phyloP scores from a whole-genome alignment of 2,329 filamentous ascomycete species.

The Rasamsonia emersonii region DNA sequence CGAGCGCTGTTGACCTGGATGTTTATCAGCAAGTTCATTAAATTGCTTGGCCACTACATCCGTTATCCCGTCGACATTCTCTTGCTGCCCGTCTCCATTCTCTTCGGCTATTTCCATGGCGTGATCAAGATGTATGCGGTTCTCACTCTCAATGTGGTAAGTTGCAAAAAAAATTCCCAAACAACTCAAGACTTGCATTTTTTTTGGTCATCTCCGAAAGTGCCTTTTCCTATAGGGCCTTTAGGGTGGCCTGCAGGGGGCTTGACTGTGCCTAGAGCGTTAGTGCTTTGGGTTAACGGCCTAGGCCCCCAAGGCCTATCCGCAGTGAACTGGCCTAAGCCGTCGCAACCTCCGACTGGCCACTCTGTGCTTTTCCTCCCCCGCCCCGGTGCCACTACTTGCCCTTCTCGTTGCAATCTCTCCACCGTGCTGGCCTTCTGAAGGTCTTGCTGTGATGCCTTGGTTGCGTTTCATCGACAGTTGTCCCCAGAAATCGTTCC shows the following conservation, averaged over 20 bases:
- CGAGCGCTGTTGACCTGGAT: slow-evolving; percentile 63
- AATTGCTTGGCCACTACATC: slow-evolving; percentile 77
- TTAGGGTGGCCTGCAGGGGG: slow-evolving; percentile 2
- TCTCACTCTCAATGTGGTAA: slow-evolving; percentile 72
- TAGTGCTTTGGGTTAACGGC: too few relatives aligned
- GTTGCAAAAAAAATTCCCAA: slow-evolving; percentile 28
- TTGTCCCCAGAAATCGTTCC: too few relatives aligned
- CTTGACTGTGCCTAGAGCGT: too few relatives aligned
- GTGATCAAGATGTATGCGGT: slow-evolving; percentile 85
- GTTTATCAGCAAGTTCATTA: slow-evolving; percentile 85
- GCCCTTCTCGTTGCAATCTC: too few relatives aligned
- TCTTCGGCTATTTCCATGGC: slow-evolving; percentile 90
- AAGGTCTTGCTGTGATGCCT: too few relatives aligned
- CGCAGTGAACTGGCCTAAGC: too few relatives aligned
- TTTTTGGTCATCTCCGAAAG: slow-evolving; percentile 6
- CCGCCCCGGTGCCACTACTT: too few relatives aligned
- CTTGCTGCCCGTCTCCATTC: slow-evolving; percentile 72
- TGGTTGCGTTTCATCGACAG: too few relatives aligned
- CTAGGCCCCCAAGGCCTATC: too few relatives aligned
- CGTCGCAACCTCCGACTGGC: too few relatives aligned
- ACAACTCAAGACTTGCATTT: slow-evolving; percentile 2
- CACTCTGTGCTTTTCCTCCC: too few relatives aligned
- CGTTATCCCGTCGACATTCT: slow-evolving; percentile 74
- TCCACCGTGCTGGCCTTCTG: too few relatives aligned
- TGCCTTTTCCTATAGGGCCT: not conserved